phyloP scores from a whole-genome alignment of 805 yeast species.

The Pichia exigua region DNA sequence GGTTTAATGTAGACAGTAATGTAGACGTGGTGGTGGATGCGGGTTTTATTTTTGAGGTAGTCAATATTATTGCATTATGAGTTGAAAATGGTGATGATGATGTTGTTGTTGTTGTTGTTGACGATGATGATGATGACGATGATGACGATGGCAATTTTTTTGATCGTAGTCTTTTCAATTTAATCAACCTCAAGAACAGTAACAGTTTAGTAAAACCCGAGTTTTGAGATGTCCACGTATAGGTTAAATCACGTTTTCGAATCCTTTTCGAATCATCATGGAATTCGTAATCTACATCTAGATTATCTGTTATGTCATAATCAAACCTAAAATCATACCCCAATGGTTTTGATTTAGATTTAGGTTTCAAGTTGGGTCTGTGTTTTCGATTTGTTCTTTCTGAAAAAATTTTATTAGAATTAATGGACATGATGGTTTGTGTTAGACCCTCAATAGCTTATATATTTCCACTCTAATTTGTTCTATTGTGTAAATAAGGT shows the following conservation, averaged over 20 bases:
- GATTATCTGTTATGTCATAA: background rate
- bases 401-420: too few species aligned
- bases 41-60: background rate
- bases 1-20: background rate
- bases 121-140: background rate
- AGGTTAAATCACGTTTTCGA: background rate
- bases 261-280: background rate
- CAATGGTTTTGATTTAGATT: background rate
- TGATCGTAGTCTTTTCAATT: background rate
- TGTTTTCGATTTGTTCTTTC: background rate
- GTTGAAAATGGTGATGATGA: background rate
- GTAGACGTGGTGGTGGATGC: too few species aligned
- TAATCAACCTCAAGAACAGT: background rate
- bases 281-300: background rate
- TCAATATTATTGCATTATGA: background rate
- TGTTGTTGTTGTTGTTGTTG: background rate
- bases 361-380: background rate
- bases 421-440: background rate
- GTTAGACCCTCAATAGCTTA: too few species aligned
- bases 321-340: background rate
- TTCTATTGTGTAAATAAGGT: background rate
- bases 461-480: background rate
- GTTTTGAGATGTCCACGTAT: background rate
- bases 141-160: background rate
- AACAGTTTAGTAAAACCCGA: background rate